A percentile compares a stretch with the other conserved stretches of the same genome.
These are phyloP conservation scores for Melocanna baccifera DNA, from an alignment of 176 grass and related monocot species.

Conservation along the genomic window DNA sequence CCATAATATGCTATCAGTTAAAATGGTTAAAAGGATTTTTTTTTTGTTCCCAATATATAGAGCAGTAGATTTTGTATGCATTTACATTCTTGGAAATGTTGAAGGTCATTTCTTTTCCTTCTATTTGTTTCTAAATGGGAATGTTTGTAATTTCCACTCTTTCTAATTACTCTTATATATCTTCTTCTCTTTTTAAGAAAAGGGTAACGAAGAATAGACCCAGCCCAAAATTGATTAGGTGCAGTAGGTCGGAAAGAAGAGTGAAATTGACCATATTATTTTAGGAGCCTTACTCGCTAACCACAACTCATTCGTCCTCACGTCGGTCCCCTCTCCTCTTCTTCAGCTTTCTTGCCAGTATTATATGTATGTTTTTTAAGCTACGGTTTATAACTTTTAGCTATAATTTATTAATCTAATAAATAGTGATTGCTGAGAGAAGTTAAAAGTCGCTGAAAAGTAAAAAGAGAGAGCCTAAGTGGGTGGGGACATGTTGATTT, in stretches of 20 bases:
- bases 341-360: too few relatives aligned
- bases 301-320: too few relatives aligned
- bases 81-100: not conserved
- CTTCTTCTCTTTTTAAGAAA: not conserved
- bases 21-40: not conserved
- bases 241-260: not conserved
- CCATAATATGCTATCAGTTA: not conserved
- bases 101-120: not conserved
- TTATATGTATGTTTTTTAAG: too few relatives aligned
- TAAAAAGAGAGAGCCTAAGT: too few relatives aligned
- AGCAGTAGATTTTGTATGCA: not conserved
- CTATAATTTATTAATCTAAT: too few relatives aligned
- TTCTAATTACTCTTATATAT: not conserved
- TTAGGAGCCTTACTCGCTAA: too few relatives aligned
- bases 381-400: too few relatives aligned
- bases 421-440: too few relatives aligned
- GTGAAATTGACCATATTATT: not conserved
- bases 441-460: too few relatives aligned
- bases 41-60: not conserved
- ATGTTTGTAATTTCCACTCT: not conserved
- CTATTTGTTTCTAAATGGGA: not conserved
- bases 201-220: not conserved
- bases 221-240: not conserved
- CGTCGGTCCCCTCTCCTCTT: too few relatives aligned
- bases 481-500: too few relatives aligned